Conservation (phyloP, 768 basidiomycete genomes). For the Mycena pura region DNA sequence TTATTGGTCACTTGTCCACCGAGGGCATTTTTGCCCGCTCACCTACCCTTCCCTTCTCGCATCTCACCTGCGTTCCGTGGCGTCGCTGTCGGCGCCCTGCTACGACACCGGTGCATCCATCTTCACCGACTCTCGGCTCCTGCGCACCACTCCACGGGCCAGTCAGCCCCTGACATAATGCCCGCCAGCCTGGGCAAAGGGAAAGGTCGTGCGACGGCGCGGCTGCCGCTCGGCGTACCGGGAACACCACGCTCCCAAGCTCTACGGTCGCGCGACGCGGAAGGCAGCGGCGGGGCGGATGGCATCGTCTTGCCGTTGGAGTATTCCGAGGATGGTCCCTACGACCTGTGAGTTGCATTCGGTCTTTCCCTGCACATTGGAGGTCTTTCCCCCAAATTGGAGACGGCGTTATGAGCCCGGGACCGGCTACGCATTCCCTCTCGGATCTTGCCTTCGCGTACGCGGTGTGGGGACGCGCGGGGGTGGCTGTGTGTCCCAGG, state of each 20-base stretch:
- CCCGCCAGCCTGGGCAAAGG: constrained; percentile 8
- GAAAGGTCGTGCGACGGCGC: constrained; percentile 10
- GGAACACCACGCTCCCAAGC: not conserved
- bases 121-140: too few species aligned
- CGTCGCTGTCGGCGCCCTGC: too few species aligned
- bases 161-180: too few species aligned
- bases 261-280: constrained; percentile 15
- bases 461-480: constrained; percentile 4
- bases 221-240: not conserved
- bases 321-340: constrained; percentile 58
- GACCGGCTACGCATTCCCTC: not conserved
- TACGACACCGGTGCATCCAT: too few species aligned
- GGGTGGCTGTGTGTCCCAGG: constrained; percentile 18
- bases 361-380: not conserved
- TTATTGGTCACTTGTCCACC: too few species aligned
- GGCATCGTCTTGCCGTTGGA: constrained; percentile 67
- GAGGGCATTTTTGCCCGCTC: too few species aligned
- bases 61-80: too few species aligned
- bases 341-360: constrained; percentile 61
- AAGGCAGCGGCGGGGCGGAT: constrained; percentile 53
- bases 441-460: not conserved
- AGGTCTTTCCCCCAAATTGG: not conserved
- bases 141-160: too few species aligned
- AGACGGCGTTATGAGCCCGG: not conserved
- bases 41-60: too few species aligned